A percentile compares a stretch with the other conserved stretches of the same genome.
These are phyloP conservation scores for Ilex paraguariensis DNA, from an alignment of 305 asterid genomes.

Conservation along the genomic window DNA sequence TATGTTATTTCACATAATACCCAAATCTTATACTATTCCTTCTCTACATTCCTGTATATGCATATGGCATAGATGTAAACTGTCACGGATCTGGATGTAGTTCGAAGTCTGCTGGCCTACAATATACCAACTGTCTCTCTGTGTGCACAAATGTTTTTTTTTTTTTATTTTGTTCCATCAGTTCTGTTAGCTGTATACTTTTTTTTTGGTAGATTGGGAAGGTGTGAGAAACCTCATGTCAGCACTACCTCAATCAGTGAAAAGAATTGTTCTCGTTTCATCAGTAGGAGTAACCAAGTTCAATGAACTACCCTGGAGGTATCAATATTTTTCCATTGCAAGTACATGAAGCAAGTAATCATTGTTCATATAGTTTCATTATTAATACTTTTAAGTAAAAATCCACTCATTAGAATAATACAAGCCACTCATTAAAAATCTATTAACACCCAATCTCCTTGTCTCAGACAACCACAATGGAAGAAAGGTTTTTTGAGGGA, in stretches of 20 bases:
- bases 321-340: slow-evolving; percentile 9
- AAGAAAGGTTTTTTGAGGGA: too few species aligned
- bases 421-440: too few species aligned
- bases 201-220: slow-evolving; percentile 73
- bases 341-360: too few species aligned
- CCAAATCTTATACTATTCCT: too few species aligned
- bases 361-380: too few species aligned
- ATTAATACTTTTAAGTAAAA: too few species aligned
- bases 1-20: too few species aligned
- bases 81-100: background rate
- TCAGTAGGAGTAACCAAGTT: slow-evolving; percentile 91
- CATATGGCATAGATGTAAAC: background rate
- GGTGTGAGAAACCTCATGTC: slow-evolving; percentile 88
- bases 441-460: too few species aligned
- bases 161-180: background rate
- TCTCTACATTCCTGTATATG: too few species aligned
- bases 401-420: too few species aligned
- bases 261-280: slow-evolving; percentile 85
- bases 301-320: slow-evolving; percentile 97
- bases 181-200: slow-evolving; percentile 8
- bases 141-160: background rate
- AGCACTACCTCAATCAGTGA: slow-evolving; percentile 60
- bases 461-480: too few species aligned
- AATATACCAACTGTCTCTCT: background rate
- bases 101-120: background rate